phyloP scores from a whole-genome alignment of 805 yeast species.

The Cyberlindnera japonica region DNA sequence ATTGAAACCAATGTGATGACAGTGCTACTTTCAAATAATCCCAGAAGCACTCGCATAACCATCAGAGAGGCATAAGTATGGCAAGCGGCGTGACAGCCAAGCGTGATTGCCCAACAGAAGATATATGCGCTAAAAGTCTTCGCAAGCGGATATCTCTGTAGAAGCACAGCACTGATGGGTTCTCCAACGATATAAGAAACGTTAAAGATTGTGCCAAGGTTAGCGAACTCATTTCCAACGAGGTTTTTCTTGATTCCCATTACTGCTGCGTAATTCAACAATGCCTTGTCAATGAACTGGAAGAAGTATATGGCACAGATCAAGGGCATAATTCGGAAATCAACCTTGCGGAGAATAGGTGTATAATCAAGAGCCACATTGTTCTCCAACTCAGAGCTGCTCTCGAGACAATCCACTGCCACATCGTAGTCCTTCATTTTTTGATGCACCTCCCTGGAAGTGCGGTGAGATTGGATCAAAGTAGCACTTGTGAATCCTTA shows the following conservation, averaged over 20 bases:
- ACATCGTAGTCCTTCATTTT: slow-evolving; percentile 9
- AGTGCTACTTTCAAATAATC: slow-evolving; percentile 50
- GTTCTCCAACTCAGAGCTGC: neutral
- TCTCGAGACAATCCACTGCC: slow-evolving; percentile 3
- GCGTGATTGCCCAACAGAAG: slow-evolving; percentile 47
- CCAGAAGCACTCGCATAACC: slow-evolving; percentile 48
- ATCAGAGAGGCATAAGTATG: slow-evolving; percentile 47
- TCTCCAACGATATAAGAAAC: slow-evolving; percentile 50
- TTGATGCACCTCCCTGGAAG: too few relatives aligned
- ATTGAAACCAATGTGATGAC: slow-evolving; percentile 52
- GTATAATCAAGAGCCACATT: slow-evolving; percentile 1
- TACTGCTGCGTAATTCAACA: slow-evolving; percentile 56
- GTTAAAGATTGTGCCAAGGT: slow-evolving; percentile 49
- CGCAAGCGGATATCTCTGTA: slow-evolving; percentile 51
- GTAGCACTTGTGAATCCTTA: too few relatives aligned
- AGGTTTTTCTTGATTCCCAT: slow-evolving; percentile 56
- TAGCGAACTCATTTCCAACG: slow-evolving; percentile 44
- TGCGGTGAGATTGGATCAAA: too few relatives aligned
- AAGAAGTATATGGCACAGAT: slow-evolving; percentile 48
- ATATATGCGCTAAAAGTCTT: slow-evolving; percentile 44
- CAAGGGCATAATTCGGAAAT: slow-evolving; percentile 24
- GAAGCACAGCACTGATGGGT: slow-evolving; percentile 40
- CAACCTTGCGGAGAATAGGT: slow-evolving; percentile 17
- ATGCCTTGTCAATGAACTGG: slow-evolving; percentile 53
- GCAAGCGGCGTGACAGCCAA: slow-evolving; percentile 47